Percentiles rank a stretch among this genome's conserved stretches.
Conservation (phyloP, 2,329 filamentous ascomycete genomes). For the Aureobasidium melanogenum region DNA sequence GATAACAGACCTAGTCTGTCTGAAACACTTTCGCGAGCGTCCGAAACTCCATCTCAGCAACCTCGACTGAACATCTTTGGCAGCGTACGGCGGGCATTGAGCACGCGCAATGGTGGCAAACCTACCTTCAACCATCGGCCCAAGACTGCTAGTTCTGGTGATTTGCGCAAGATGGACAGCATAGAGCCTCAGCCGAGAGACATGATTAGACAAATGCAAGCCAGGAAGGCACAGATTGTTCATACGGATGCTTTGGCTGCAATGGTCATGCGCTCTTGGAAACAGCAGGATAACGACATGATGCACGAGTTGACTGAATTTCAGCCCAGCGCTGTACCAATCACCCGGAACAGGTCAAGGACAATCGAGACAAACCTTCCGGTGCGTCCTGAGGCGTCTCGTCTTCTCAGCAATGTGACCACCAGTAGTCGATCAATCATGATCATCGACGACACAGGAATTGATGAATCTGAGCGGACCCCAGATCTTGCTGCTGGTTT, state of each 20-base stretch:
- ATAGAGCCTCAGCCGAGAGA: slow-evolving; percentile 11
- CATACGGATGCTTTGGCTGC: slow-evolving; percentile 13
- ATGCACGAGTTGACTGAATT: not conserved
- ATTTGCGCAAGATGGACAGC: slow-evolving; percentile 21
- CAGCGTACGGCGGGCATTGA: slow-evolving; percentile 59
- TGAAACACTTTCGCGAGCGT: not conserved
- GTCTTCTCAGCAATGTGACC: slow-evolving; percentile 51
- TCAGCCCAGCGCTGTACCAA: not conserved
- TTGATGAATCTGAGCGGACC: slow-evolving; percentile 9
- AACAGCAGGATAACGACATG: not conserved
- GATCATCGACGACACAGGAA: slow-evolving; percentile 67
- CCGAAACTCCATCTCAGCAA: not conserved
- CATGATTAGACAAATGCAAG: slow-evolving; percentile 15
- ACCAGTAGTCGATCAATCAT: slow-evolving; percentile 83
- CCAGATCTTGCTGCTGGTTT: slow-evolving; percentile 4
- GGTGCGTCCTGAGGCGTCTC: not conserved
- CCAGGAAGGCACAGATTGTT: not conserved
- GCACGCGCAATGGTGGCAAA: slow-evolving; percentile 34
- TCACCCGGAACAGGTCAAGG: slow-evolving; percentile 1
- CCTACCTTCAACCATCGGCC: slow-evolving; percentile 15
- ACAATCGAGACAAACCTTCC: not conserved
- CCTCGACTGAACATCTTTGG: slow-evolving; percentile 9
- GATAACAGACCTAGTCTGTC: not conserved
- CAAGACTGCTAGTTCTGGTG: slow-evolving; percentile 18
- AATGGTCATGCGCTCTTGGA: slow-evolving; percentile 10